Conservation (phyloP, 306 rosid species). For the Trifolium dubium region DNA sequence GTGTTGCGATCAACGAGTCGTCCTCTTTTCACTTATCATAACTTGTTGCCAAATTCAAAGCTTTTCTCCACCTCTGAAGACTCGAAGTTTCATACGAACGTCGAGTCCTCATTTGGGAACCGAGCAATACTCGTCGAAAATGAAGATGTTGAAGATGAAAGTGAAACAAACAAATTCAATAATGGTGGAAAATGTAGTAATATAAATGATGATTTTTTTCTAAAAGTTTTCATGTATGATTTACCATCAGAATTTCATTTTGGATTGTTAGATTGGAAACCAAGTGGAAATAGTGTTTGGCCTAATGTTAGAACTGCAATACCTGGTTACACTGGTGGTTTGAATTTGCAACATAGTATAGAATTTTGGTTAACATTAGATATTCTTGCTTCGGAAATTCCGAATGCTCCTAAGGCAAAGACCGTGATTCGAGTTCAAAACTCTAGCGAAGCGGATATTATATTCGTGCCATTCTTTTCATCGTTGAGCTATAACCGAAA, state of each 20-base stretch:
- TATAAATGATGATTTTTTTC: slow-evolving; percentile 36
- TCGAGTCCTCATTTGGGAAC: slow-evolving; percentile 50
- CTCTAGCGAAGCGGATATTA: slow-evolving; percentile 70
- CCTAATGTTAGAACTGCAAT: slow-evolving; percentile 60
- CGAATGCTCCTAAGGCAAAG: slow-evolving; percentile 46
- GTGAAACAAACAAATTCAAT: background rate
- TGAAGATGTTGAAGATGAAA: slow-evolving; percentile 39
- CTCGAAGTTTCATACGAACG: slow-evolving; percentile 28
- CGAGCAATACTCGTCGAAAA: slow-evolving; percentile 55
- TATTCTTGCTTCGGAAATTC: slow-evolving; percentile 73
- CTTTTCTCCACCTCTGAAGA: slow-evolving; percentile 22
- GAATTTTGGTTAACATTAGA: slow-evolving; percentile 84
- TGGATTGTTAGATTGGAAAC: slow-evolving; percentile 67
- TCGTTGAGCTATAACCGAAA: slow-evolving; percentile 68
- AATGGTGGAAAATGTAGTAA: slow-evolving; percentile 34
- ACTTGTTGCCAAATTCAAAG: slow-evolving; percentile 55
- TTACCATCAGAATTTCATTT: slow-evolving; percentile 71
- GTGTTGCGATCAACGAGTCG: slow-evolving; percentile 57
- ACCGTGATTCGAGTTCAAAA: slow-evolving; percentile 62
- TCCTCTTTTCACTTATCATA: slow-evolving; percentile 42
- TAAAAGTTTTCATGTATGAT: slow-evolving; percentile 82
- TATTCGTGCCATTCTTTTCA: slow-evolving; percentile 82
- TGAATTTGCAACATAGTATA: slow-evolving; percentile 82
- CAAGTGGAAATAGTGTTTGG: slow-evolving; percentile 60
- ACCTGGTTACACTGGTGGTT: slow-evolving; percentile 75